Percentiles rank a stretch among this genome's conserved stretches.
These are phyloP conservation scores for Prinsepia uniflora DNA, from an alignment of 306 rosid genomes.

Conservation along the genomic window DNA sequence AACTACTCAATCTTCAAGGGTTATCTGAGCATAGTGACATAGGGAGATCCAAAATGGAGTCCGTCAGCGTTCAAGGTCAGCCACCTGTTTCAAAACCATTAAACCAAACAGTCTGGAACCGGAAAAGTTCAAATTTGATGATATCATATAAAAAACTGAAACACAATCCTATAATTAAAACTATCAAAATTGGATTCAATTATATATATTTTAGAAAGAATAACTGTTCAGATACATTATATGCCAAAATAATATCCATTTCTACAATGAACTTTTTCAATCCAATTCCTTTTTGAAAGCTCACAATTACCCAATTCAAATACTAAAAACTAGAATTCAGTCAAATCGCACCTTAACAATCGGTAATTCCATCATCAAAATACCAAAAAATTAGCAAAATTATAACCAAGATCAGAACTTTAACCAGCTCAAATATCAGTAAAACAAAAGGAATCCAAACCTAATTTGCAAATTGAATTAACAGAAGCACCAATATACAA, in stretches of 20 bases:
- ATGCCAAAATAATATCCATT: background rate
- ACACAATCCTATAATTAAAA: background rate
- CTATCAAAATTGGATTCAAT: background rate
- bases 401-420: background rate
- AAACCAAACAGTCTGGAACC: background rate
- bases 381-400: background rate
- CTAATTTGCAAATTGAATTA: background rate
- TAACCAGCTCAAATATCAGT: background rate
- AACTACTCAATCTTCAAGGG: background rate
- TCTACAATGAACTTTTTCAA: background rate
- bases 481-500: background rate
- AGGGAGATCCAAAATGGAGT: background rate
- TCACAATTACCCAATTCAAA: background rate
- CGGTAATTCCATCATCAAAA: background rate
- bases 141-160: background rate
- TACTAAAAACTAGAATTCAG: background rate
- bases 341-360: background rate
- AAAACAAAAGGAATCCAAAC: no score
- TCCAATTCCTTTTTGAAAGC: background rate
- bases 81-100: background rate
- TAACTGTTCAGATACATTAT: background rate
- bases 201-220: background rate
- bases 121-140: background rate
- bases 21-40: background rate
- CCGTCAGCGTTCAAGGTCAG: background rate